Evolutionary conservation across 140 eudicot species (phyloP).

Genomic region (Stevia rebaudiana): DNA sequence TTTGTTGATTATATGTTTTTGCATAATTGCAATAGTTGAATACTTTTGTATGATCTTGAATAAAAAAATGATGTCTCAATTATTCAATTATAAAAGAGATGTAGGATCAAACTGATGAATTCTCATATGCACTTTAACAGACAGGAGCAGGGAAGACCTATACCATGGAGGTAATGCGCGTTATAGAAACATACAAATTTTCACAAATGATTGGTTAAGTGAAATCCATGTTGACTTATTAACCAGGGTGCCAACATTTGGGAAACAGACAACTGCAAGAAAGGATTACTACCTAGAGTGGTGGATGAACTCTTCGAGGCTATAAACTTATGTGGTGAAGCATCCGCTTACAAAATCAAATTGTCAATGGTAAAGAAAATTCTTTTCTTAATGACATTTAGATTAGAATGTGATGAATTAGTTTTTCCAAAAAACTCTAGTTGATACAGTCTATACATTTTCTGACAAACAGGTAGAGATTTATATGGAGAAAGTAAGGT

Average conservation of each 20-base stretch:
- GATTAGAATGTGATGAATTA: constrained; percentile 1
- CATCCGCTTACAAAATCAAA: constrained; percentile 43
- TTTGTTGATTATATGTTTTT: constrained; percentile 3
- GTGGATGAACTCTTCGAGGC: constrained; percentile 63
- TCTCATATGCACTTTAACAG: constrained; percentile 37
- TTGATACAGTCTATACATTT: background rate
- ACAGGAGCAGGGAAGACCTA: constrained; percentile 99
- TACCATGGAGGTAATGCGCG: constrained; percentile 78
- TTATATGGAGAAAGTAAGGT: constrained; percentile 95
- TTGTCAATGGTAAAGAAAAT: constrained; percentile 63
- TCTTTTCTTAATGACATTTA: constrained; percentile 4
- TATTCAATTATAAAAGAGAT: constrained; percentile 8
- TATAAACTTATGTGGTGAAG: constrained; percentile 40
- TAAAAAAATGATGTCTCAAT: background rate
- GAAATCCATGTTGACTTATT: constrained; percentile 17
- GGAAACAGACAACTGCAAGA: constrained; percentile 49
- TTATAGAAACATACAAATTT: background rate
- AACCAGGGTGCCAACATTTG: constrained; percentile 60
- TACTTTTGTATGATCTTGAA: constrained; percentile 10
- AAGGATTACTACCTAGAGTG: constrained; percentile 79
- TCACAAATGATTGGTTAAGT: background rate
- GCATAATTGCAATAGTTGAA: constrained; percentile 5
- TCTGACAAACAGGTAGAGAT: constrained; percentile 71
- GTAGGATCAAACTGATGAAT: constrained; percentile 12
- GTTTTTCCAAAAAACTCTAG: background rate